Percentiles rank a stretch among this genome's conserved stretches.
Conservation (phyloP, 2,329 filamentous ascomycete species). For the Ampelomyces quisqualis region DNA sequence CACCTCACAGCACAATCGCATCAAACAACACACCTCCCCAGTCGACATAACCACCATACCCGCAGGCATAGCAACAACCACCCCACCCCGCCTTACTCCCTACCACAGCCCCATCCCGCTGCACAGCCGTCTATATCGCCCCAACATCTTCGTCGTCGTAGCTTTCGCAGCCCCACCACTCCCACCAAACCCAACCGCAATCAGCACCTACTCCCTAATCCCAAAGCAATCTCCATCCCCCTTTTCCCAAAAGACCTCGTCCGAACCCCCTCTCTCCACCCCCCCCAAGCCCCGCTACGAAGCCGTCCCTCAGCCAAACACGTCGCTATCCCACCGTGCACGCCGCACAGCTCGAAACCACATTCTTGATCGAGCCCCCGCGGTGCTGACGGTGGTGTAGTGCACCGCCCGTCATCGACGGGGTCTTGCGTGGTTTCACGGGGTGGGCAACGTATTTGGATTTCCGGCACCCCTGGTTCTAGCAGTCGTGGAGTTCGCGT, state of each 20-base stretch:
- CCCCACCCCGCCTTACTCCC: slow-evolving; percentile 9
- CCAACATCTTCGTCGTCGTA: slow-evolving; percentile 1
- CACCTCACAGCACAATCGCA: slow-evolving; percentile 7
- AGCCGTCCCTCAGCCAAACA: too few species aligned
- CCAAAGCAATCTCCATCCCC: slow-evolving; percentile 9
- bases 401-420: slow-evolving; percentile 13
- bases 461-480: too few species aligned
- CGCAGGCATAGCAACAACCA: slow-evolving; percentile 7
- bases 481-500: too few species aligned
- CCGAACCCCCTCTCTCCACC: slow-evolving; percentile 9
- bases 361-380: slow-evolving; percentile 9
- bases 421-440: slow-evolving; percentile 15
- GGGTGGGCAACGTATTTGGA: too few species aligned
- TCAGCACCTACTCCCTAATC: slow-evolving; percentile 9
- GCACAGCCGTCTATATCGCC: not conserved
- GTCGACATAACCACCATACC: slow-evolving; percentile 7
- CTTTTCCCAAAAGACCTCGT: slow-evolving; percentile 8
- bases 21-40: slow-evolving; percentile 12
- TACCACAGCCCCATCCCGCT: not conserved
- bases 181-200: slow-evolving; percentile 7
- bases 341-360: slow-evolving; percentile 9
- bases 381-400: slow-evolving; percentile 5
- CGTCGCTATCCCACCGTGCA: too few species aligned
- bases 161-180: not conserved
- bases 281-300: slow-evolving; percentile 8